These are phyloP conservation scores for Collybia nuda DNA, from an alignment of 768 basidiomycete species.

Conservation along the genomic window DNA sequence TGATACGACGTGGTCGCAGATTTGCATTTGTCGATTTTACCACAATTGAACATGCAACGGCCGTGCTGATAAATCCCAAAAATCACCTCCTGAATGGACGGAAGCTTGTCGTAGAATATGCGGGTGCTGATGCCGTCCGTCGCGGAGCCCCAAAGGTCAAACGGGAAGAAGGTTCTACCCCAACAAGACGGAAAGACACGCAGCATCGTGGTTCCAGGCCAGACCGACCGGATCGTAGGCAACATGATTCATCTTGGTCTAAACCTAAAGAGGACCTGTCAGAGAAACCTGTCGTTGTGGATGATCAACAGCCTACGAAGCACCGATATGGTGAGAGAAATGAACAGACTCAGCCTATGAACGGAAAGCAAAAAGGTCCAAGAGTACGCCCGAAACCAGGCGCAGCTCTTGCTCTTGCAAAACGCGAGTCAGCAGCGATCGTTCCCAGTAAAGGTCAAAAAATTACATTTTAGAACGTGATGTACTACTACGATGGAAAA, in stretches of 20 bases:
- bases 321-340: slow-evolving; percentile 2
- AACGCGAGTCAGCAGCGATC: slow-evolving; percentile 76
- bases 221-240: slow-evolving; percentile 9
- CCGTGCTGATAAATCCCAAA: slow-evolving; percentile 76
- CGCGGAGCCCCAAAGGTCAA: slow-evolving; percentile 61
- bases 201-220: slow-evolving; percentile 5
- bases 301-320: neutral
- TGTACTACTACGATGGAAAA: slow-evolving; percentile 4
- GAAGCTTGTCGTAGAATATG: slow-evolving; percentile 84
- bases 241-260: neutral
- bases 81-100: slow-evolving; percentile 86
- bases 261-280: slow-evolving; percentile 1
- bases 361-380: slow-evolving; percentile 28
- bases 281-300: slow-evolving; percentile 1
- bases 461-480: slow-evolving; percentile 55
- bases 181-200: slow-evolving; percentile 12
- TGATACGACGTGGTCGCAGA: slow-evolving; percentile 37
- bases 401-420: slow-evolving; percentile 75
- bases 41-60: slow-evolving; percentile 74
- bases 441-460: slow-evolving; percentile 69
- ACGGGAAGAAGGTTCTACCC: slow-evolving; percentile 15
- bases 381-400: slow-evolving; percentile 68
- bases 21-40: slow-evolving; percentile 96
- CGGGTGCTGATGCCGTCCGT: slow-evolving; percentile 85
- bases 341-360: slow-evolving; percentile 8